phyloP scores from a whole-genome alignment of 306 rosid genomes.

The Arachis stenosperma region DNA sequence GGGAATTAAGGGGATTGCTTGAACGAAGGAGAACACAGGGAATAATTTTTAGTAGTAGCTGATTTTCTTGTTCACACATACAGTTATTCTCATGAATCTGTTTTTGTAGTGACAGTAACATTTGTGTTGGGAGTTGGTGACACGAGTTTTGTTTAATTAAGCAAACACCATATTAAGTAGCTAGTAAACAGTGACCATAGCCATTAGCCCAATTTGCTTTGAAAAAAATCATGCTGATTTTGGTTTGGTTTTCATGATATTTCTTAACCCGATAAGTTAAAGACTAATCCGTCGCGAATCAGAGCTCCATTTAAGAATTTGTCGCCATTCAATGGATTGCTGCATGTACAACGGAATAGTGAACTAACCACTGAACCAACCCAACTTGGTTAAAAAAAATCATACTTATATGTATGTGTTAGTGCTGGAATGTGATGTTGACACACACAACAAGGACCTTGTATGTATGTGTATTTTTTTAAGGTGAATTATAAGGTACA shows the following conservation, averaged over 20 bases:
- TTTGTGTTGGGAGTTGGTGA: slow-evolving; percentile 42
- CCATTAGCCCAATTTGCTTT: slow-evolving; percentile 19
- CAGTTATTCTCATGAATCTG: slow-evolving; percentile 34
- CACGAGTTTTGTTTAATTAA: slow-evolving; percentile 42
- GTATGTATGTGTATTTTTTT: no score
- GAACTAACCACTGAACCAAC: no score
- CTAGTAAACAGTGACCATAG: slow-evolving; percentile 18
- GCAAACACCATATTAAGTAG: slow-evolving; percentile 27
- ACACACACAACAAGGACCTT: slow-evolving; percentile 25
- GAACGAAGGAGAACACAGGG: slow-evolving; percentile 22
- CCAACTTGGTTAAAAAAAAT: no score
- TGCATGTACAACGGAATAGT: no score
- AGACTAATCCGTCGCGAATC: no score
- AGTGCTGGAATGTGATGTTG: slow-evolving; percentile 32
- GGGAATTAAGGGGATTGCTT: background rate
- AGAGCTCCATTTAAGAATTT: no score
- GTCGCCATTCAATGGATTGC: no score
- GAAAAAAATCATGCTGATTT: background rate
- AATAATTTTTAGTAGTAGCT: background rate
- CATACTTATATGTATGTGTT: background rate
- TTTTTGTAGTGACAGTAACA: slow-evolving; percentile 33
- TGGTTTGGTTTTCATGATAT: no score
- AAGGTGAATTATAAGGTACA: no score
- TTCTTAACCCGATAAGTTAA: no score
- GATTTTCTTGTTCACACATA: slow-evolving; percentile 7